Percentiles rank a stretch among this genome's conserved stretches.
phyloP scores from a whole-genome alignment of 169 alveolate genomes.

The Theileria sp. region DNA sequence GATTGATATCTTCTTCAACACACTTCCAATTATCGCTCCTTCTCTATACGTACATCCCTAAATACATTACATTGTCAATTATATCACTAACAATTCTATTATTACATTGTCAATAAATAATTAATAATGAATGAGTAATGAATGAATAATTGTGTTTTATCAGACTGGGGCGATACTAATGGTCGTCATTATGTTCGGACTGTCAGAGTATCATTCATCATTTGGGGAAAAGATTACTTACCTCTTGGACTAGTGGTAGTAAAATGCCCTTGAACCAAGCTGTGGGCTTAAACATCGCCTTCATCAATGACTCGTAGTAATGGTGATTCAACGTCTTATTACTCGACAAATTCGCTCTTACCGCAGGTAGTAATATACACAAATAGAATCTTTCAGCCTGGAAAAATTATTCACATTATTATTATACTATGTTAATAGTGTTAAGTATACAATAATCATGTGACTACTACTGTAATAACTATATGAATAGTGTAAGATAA shows the following conservation, averaged over 20 bases:
- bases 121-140: no score
- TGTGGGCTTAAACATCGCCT: constrained; percentile 92
- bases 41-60: constrained; percentile 89
- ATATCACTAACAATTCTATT: not conserved
- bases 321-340: constrained; percentile 88
- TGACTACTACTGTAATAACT: constrained; percentile 16
- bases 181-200: constrained; percentile 47
- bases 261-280: constrained; percentile 95
- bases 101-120: not conserved
- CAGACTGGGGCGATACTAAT: constrained; percentile 84
- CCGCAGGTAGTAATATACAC: constrained; percentile 82
- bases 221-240: constrained; percentile 44
- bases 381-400: constrained; percentile 75
- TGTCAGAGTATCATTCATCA: constrained; percentile 78
- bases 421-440: no score
- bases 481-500: no score
- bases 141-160: constrained; percentile 24
- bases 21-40: constrained; percentile 92
- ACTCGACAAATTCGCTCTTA: constrained; percentile 80
- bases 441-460: not conserved
- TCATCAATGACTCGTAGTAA: constrained; percentile 88
- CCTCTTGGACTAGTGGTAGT: constrained; percentile 87
- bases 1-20: constrained; percentile 85
- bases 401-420: no score
- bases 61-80: not conserved